Base-by-base conservation (phyloP, 306 rosid genomes). In the Luffa acutangula region DNA sequence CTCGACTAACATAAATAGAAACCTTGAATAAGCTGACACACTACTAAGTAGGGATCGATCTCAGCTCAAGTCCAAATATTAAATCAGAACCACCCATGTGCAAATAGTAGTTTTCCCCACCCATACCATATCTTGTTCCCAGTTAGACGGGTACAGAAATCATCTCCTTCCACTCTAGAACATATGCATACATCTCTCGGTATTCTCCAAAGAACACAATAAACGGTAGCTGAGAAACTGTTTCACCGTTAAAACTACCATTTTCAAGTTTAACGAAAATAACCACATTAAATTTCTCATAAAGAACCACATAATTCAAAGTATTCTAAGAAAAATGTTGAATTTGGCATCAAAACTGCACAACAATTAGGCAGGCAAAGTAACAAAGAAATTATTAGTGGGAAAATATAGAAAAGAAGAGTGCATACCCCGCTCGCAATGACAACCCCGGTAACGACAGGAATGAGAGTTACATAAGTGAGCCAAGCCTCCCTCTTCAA, bases 401-500 rank as follows among this genome's bases (percentile, higher is more conserved):
- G 80, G 52, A 57, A 21, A 53, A 18, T 59, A 31, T 21, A 41
- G 8, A 78, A 37, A 69, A 21, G 42, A 79, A 52, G 58, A 53
- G 53, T 39, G 37, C 58, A 36, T 80, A 80, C 82, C 82, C 82
- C 82, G 78, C 82, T 80, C 1, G 82, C 82, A 69, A 80, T 80
- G 58, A 80, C 17, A 43, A 80, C 82, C 0, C 82, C 82, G 21
- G 82, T 80, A n/a, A 80, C 82, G 60, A 80, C 82, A 80, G 82
- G 82, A 80, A 80, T 15, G 67, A 80, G 82, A 25, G 82, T 80
- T 1, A 69, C 25, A 41, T 80, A 80, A 69, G 82, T 80, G 43
- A 80, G 82, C 82, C 82, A 80, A 69, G 82, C 82, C 82, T 80
- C 82, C 54, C 82, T 52, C 78, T 80, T 80, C 13, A 80, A 41